Evolutionary conservation across 176 grass and related monocot species (phyloP).

Genomic region (Oryza nivara): DNA sequence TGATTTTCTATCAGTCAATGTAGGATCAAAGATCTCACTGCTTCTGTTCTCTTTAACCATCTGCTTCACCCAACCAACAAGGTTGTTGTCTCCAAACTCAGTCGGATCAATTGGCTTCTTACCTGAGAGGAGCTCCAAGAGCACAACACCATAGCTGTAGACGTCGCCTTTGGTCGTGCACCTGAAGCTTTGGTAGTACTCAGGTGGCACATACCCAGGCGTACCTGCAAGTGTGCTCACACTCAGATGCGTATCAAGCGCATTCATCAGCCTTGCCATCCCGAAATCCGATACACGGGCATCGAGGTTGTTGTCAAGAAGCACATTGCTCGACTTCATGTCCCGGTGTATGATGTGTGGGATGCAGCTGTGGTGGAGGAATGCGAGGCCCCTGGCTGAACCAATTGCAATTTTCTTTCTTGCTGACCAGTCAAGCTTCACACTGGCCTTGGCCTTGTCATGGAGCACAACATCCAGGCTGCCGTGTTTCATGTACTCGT

Average conservation of each 20-base stretch:
- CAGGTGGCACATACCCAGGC: conserved; percentile 92
- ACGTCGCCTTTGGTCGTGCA: conserved; percentile 96
- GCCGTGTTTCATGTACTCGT: conserved; percentile 96
- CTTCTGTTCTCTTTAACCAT: conserved; percentile 80
- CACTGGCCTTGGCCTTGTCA: conserved; percentile 47
- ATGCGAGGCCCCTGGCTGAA: conserved; percentile 84
- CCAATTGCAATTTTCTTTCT: conserved; percentile 90
- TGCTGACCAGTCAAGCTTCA: conserved; percentile 73
- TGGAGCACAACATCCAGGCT: conserved; percentile 87
- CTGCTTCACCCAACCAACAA: conserved; percentile 95
- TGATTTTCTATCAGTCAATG: conserved; percentile 50
- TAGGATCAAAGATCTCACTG: conserved; percentile 76
- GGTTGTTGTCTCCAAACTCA: conserved; percentile 90
- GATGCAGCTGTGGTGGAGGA: conserved; percentile 98
- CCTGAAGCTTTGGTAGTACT: conserved; percentile 96
- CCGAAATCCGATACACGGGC: conserved; percentile 91
- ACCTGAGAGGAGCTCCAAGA: conserved; percentile 93
- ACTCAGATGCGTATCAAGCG: conserved; percentile 84
- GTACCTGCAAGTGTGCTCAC: conserved; percentile 96
- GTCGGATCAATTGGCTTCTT: conserved; percentile 88
- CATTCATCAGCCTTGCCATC: conserved; percentile 90
- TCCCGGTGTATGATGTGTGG: conserved; percentile 97
- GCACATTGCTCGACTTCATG: conserved; percentile 98
- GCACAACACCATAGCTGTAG: conserved; percentile 93
- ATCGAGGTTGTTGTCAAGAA: conserved; percentile 78